phyloP scores from a whole-genome alignment of 805 yeast genomes.

The Debaryomyces maramus region DNA sequence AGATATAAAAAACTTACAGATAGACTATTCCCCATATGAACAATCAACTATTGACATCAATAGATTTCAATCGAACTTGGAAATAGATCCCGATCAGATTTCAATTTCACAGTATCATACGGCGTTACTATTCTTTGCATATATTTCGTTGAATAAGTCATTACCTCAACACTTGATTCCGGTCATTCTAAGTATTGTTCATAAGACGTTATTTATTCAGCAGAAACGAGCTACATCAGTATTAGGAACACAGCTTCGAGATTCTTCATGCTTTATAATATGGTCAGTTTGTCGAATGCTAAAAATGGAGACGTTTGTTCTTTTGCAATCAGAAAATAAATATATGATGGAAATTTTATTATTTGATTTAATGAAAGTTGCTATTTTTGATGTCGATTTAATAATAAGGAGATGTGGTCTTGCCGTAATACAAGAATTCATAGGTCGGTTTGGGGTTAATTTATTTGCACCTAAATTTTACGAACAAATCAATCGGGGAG shows the following conservation, averaged over 20 bases:
- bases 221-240: conserved; percentile 52
- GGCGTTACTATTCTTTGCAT: conserved; percentile 55
- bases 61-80: conserved; percentile 9
- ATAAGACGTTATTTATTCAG: conserved; percentile 52
- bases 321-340: conserved; percentile 1
- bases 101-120: conserved; percentile 56
- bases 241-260: conserved; percentile 71
- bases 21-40: conserved; percentile 2
- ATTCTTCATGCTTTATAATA: conserved; percentile 78
- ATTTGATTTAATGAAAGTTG: conserved; percentile 46
- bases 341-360: conserved; percentile 21
- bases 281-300: conserved; percentile 69
- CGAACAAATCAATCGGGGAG: conserved; percentile 21
- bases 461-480: conserved; percentile 25
- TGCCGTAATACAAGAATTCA: conserved; percentile 82
- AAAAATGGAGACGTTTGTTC: conserved; percentile 13
- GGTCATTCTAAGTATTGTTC: conserved; percentile 37
- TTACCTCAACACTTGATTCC: conserved; percentile 25
- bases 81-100: conserved; percentile 28
- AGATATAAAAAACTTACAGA: conserved; percentile 18
- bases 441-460: conserved; percentile 68
- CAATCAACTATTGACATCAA: not conserved
- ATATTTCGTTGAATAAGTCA: conserved; percentile 26
- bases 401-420: conserved; percentile 77
- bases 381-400: conserved; percentile 73